Conservation (phyloP, 108 stramenopile species). For the Nitzschia sp. region DNA sequence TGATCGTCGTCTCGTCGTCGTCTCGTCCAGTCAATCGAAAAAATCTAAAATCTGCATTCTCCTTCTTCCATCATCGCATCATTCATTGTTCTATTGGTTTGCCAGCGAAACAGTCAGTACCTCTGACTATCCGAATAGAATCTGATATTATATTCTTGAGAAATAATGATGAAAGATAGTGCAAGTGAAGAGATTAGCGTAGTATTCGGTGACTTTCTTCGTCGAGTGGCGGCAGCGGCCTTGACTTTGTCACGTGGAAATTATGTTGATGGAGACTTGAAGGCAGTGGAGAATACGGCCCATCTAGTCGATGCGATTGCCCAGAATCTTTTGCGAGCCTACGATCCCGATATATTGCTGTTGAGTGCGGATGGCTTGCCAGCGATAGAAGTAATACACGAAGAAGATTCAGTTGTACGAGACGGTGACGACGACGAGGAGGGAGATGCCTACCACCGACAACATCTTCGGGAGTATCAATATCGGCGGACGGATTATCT, state of each 20-base stretch:
- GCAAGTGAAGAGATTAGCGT: not conserved
- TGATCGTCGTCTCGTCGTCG: too few relatives aligned
- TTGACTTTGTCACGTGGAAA: not conserved
- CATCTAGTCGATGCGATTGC: slow-evolving; percentile 17
- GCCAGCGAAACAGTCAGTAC: too few relatives aligned
- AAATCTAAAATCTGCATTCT: too few relatives aligned
- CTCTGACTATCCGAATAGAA: too few relatives aligned
- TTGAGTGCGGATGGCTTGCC: slow-evolving; percentile 4
- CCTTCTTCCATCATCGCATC: too few relatives aligned
- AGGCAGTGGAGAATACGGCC: not conserved
- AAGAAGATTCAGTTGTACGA: not conserved
- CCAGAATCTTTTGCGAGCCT: slow-evolving; percentile 12
- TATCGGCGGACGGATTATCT: slow-evolving; percentile 62
- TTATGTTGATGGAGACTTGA: not conserved
- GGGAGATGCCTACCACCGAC: not conserved
- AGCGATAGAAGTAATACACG: not conserved
- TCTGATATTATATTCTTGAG: too few relatives aligned
- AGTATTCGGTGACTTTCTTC: not conserved
- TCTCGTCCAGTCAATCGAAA: too few relatives aligned
- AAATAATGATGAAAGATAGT: not conserved
- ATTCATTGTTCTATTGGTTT: too few relatives aligned
- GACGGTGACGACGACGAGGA: slow-evolving; percentile 15
- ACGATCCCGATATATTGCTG: not conserved
- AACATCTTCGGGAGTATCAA: slow-evolving; percentile 15
- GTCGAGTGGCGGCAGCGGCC: not conserved